phyloP scores from a whole-genome alignment of 371 early-diverging fungal species.

The Actinomucor elegans region DNA sequence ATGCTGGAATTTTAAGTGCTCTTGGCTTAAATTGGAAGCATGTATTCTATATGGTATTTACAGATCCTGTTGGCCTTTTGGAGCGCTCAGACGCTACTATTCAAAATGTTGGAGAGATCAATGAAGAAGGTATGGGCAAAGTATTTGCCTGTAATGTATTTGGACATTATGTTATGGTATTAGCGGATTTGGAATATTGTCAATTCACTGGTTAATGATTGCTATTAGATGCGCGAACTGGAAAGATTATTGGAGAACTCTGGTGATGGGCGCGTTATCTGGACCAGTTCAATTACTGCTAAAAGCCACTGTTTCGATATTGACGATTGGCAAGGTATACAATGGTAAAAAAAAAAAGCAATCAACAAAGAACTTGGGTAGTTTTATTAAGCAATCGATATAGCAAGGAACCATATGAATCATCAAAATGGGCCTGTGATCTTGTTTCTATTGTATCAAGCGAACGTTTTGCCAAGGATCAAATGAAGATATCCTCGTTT shows the following conservation, averaged over 20 bases:
- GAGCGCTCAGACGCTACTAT: constrained; percentile 66
- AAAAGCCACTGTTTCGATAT: constrained; percentile 45
- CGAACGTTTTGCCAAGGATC: constrained; percentile 35
- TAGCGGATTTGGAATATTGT: too few relatives aligned
- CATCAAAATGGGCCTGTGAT: constrained; percentile 77
- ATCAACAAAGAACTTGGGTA: neutral
- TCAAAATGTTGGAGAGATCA: constrained; percentile 63
- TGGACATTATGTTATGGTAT: constrained; percentile 85
- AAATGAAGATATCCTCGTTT: constrained; percentile 38
- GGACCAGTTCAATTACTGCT: constrained; percentile 79
- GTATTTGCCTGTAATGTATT: constrained; percentile 85
- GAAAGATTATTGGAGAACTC: constrained; percentile 45
- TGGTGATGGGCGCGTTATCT: constrained; percentile 71
- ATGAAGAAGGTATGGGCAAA: constrained; percentile 69
- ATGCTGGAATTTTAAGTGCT: constrained; percentile 78
- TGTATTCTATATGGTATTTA: constrained; percentile 48
- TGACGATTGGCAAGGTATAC: constrained; percentile 75
- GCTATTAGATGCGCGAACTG: constrained; percentile 57
- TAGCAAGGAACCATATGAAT: constrained; percentile 70
- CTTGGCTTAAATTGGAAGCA: constrained; percentile 50
- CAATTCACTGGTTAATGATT: neutral
- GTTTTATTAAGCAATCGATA: neutral
- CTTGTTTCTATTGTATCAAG: constrained; percentile 57
- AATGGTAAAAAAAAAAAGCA: constrained; percentile 46
- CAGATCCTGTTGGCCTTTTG: constrained; percentile 60